phyloP scores from a whole-genome alignment of 768 basidiomycete genomes.

The Phaeotremella skinneri region DNA sequence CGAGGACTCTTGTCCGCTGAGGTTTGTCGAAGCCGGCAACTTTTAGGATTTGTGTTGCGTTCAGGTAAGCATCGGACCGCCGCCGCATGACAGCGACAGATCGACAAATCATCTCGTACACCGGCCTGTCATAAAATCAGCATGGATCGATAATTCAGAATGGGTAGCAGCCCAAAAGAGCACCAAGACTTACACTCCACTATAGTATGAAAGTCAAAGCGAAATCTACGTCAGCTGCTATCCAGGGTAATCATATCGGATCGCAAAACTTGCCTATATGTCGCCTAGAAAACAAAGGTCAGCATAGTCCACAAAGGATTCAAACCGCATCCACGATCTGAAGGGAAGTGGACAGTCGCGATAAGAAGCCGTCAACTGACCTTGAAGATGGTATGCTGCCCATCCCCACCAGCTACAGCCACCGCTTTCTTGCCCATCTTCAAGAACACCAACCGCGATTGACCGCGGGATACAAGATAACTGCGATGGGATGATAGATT shows the following conservation, averaged over 20 bases:
- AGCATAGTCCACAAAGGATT: constrained; percentile 8
- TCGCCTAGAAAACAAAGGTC: constrained; percentile 27
- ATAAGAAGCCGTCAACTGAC: constrained; percentile 19
- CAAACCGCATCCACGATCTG: no score
- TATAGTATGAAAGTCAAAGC: constrained; percentile 12
- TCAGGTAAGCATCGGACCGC: constrained; percentile 93
- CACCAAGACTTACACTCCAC: constrained; percentile 49
- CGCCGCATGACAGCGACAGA: constrained; percentile 93
- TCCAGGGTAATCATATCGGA: neutral
- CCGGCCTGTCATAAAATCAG: constrained; percentile 34
- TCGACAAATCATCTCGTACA: constrained; percentile 51
- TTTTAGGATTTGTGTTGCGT: constrained; percentile 94
- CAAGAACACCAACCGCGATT: neutral
- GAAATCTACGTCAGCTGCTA: constrained; percentile 5
- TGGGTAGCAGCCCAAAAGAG: neutral
- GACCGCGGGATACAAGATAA: neutral
- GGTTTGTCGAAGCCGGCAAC: constrained; percentile 99
- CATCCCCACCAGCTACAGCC: constrained; percentile 35
- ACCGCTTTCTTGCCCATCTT: constrained; percentile 44
- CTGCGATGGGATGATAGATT: no score
- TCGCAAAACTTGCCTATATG: constrained; percentile 39
- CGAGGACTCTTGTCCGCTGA: constrained; percentile 91
- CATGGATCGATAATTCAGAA: neutral
- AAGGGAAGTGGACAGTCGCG: neutral
- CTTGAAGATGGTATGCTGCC: constrained; percentile 48